A percentile compares a stretch with the other conserved stretches of the same genome.
Conservation (phyloP, 2,329 filamentous ascomycete genomes). For the Cladosporium sp. region DNA sequence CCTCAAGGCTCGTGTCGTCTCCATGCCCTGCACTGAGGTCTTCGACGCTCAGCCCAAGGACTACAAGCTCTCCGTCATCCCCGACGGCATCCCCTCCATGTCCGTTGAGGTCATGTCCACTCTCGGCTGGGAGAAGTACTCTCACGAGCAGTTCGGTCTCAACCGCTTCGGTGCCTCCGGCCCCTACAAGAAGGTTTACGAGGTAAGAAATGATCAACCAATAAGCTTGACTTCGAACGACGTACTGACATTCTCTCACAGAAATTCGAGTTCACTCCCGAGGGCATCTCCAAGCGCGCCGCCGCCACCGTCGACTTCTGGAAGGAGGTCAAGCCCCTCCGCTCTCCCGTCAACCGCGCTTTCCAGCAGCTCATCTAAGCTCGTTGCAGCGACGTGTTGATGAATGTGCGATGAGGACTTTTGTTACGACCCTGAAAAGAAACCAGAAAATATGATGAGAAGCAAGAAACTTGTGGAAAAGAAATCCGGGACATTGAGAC, state of each 20-base stretch:
- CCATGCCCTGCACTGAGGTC: slow-evolving; percentile 93
- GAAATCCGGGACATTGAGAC: too few species aligned
- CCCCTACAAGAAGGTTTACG: slow-evolving; percentile 97
- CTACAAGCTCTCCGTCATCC: slow-evolving; percentile 88
- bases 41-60: slow-evolving; percentile 94
- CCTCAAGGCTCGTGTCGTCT: slow-evolving; percentile 86
- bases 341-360: slow-evolving; percentile 93
- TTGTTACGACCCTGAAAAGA: slow-evolving; percentile 3
- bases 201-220: slow-evolving; percentile 46
- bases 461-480: background rate
- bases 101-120: slow-evolving; percentile 97
- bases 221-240: background rate
- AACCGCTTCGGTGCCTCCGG: slow-evolving; percentile 98
- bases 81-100: slow-evolving; percentile 87
- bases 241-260: slow-evolving; percentile 36
- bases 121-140: slow-evolving; percentile 98
- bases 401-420: slow-evolving; percentile 8
- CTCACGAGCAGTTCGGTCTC: slow-evolving; percentile 98
- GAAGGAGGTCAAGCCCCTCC: slow-evolving; percentile 83
- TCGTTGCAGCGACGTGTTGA: slow-evolving; percentile 6
- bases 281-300: slow-evolving; percentile 94
- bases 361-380: slow-evolving; percentile 92
- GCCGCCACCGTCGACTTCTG: slow-evolving; percentile 92
- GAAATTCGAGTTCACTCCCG: slow-evolving; percentile 99
- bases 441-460: background rate